These are phyloP conservation scores for Mycena polygramma DNA, from an alignment of 768 basidiomycete species.

Conservation along the genomic window DNA sequence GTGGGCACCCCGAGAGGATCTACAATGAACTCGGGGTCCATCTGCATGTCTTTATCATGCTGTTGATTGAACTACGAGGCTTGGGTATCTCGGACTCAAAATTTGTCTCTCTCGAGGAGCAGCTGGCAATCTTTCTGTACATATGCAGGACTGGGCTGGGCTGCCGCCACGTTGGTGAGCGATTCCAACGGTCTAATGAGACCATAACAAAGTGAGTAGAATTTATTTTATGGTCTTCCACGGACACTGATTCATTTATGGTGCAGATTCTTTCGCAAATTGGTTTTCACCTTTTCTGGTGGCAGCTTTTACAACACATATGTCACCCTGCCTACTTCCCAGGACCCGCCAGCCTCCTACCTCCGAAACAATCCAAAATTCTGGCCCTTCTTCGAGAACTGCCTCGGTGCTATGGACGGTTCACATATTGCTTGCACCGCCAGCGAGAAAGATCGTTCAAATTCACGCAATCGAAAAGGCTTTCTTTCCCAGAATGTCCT, in stretches of 20 bases:
- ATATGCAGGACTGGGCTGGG: neutral
- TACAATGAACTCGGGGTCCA: slow-evolving; percentile 38
- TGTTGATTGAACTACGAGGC: slow-evolving; percentile 26
- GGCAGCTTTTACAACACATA: slow-evolving; percentile 32
- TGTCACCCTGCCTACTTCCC: slow-evolving; percentile 30
- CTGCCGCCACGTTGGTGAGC: neutral
- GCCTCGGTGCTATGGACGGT: slow-evolving; percentile 48
- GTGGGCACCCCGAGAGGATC: neutral
- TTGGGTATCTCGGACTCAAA: slow-evolving; percentile 19
- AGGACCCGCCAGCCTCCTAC: slow-evolving; percentile 29
- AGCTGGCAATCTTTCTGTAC: slow-evolving; percentile 40
- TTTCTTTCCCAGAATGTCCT: slow-evolving; percentile 44
- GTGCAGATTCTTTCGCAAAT: slow-evolving; percentile 30
- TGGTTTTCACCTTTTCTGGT: slow-evolving; percentile 20
- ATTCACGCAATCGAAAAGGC: slow-evolving; percentile 44
- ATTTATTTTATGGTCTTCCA: neutral
- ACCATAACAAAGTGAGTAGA: slow-evolving; percentile 34
- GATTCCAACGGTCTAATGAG: slow-evolving; percentile 24
- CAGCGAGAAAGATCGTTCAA: slow-evolving; percentile 21
- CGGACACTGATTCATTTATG: neutral
- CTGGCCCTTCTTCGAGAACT: slow-evolving; percentile 45
- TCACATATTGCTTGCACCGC: slow-evolving; percentile 41
- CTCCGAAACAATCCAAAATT: slow-evolving; percentile 45
- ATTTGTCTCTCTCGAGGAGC: slow-evolving; percentile 36
- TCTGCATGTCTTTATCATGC: slow-evolving; percentile 37